phyloP scores from a whole-genome alignment of 208 protist species.

The Vickermania spadyakhi region DNA sequence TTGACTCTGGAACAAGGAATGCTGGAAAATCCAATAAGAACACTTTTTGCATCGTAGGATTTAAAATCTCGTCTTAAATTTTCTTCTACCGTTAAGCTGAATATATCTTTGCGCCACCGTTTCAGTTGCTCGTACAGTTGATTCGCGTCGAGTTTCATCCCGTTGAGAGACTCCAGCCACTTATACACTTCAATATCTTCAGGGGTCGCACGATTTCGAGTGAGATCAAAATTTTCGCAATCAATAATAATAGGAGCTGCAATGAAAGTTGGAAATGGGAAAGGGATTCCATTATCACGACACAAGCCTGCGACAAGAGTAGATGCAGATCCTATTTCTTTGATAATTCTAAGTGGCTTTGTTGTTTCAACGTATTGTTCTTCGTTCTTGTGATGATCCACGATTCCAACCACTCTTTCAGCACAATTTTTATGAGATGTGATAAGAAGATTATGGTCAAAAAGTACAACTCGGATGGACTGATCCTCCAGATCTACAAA shows the following conservation, averaged over 20 bases:
- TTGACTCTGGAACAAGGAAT: constrained; percentile 56
- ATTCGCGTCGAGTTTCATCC: constrained; percentile 5
- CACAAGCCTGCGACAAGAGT: constrained; percentile 68
- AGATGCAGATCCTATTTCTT: constrained; percentile 60
- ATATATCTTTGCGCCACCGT: constrained; percentile 68
- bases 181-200: constrained; percentile 38
- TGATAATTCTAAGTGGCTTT: constrained; percentile 27
- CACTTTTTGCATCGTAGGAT: constrained; percentile 21
- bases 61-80: constrained; percentile 82
- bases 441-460: constrained; percentile 81
- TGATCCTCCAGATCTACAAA: constrained; percentile 28
- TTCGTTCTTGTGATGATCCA: constrained; percentile 84
- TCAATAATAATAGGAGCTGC: constrained; percentile 68
- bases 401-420: constrained; percentile 42
- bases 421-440: constrained; percentile 20
- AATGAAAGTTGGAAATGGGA: constrained; percentile 55
- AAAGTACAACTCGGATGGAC: constrained; percentile 38
- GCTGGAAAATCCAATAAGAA: constrained; percentile 62
- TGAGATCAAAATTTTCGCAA: constrained; percentile 67
- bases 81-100: constrained; percentile 46
- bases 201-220: constrained; percentile 70
- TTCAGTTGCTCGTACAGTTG: constrained; percentile 44
- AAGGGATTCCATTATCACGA: constrained; percentile 15
- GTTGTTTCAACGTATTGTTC: constrained; percentile 29
- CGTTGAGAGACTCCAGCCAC: constrained; percentile 23